phyloP scores from a whole-genome alignment of 1,139 yeast species.

The Yamadazyma sp. region DNA sequence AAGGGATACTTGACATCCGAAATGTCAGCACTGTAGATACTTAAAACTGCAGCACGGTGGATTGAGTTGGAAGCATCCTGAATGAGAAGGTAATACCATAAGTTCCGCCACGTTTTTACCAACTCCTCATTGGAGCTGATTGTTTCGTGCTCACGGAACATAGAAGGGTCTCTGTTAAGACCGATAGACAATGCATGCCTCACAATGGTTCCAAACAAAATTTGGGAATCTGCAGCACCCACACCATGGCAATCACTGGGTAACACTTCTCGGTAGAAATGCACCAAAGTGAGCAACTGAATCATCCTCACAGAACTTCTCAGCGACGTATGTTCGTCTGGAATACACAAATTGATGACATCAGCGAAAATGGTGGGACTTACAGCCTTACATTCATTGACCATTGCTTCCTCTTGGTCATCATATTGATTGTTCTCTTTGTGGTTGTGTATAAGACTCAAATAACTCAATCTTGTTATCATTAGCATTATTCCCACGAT shows the following conservation, averaged over 20 bases:
- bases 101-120: conserved; percentile 35
- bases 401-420: conserved; percentile 28
- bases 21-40: conserved; percentile 25
- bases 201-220: conserved; percentile 37
- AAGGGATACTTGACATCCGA: conserved; percentile 36
- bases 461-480: conserved; percentile 36
- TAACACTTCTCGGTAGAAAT: conserved; percentile 38
- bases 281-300: conserved; percentile 31
- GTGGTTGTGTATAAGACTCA: conserved; percentile 41
- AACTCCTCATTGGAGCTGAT: conserved; percentile 29
- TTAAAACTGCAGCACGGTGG: conserved; percentile 34
- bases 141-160: conserved; percentile 29
- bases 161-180: conserved; percentile 42
- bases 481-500: conserved; percentile 34
- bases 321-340: conserved; percentile 27
- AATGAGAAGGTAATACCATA: conserved; percentile 35
- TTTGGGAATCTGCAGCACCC: conserved; percentile 43
- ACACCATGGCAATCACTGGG: conserved; percentile 48
- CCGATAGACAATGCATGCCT: conserved; percentile 46
- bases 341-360: conserved; percentile 32
- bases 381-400: conserved; percentile 27
- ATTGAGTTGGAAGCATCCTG: conserved; percentile 37
- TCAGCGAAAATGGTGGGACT: conserved; percentile 25
- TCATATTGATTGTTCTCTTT: conserved; percentile 28
- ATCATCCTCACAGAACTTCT: conserved; percentile 36